phyloP scores from a whole-genome alignment of 108 stramenopile genomes.

The Cyclotella cryptica region DNA sequence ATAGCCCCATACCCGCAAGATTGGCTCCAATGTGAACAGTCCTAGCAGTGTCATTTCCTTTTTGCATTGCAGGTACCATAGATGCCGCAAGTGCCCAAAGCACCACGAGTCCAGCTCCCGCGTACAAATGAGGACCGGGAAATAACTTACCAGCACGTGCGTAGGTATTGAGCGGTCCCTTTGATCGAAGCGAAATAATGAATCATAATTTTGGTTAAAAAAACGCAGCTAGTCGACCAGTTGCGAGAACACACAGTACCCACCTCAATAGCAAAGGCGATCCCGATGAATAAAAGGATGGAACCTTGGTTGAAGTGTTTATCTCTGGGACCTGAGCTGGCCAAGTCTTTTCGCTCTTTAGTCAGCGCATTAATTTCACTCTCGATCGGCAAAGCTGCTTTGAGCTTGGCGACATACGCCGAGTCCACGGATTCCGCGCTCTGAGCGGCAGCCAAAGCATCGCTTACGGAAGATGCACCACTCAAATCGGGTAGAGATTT shows the following conservation, averaged over 20 bases:
- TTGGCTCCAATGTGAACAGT: conserved; percentile 95
- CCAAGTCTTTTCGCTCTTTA: conserved; percentile 85
- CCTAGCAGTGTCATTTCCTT: conserved; percentile 96
- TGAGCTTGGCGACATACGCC: conserved; percentile 50
- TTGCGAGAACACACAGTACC: conserved; percentile 6
- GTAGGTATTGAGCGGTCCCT: conserved; percentile 97
- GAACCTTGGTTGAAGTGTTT: conserved; percentile 92
- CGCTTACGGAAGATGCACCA: conserved; percentile 45
- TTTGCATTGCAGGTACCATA: conserved; percentile 96
- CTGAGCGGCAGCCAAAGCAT: conserved; percentile 58
- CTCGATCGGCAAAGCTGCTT: conserved; percentile 67
- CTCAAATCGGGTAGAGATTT: conserved; percentile 66
- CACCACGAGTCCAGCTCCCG: conserved; percentile 93
- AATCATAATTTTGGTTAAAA: conserved; percentile 1
- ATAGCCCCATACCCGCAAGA: conserved; percentile 86
- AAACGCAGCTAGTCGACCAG: not conserved
- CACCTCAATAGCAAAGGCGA: conserved; percentile 94
- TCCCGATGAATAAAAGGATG: conserved; percentile 88
- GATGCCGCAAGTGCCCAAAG: conserved; percentile 93
- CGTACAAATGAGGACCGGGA: conserved; percentile 97
- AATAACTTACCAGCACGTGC: conserved; percentile 97
- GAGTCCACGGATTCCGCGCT: conserved; percentile 63
- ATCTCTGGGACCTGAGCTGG: conserved; percentile 68
- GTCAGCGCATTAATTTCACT: conserved; percentile 72
- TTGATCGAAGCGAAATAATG: not conserved